phyloP scores from a whole-genome alignment of 164 flowering plant species.

The Buxus sempervirens region DNA sequence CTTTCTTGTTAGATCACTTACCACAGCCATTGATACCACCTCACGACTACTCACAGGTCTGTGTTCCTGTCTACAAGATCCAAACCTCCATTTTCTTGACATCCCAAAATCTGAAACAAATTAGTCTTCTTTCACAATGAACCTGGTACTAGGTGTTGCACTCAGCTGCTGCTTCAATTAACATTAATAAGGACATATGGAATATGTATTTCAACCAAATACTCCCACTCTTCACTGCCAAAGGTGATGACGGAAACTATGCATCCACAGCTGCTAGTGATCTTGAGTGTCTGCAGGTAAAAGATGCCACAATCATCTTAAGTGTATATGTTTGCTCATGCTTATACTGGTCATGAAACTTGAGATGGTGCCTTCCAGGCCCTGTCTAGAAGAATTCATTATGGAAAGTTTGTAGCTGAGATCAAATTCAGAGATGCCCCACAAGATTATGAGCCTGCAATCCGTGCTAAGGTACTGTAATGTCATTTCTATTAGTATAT shows the following conservation, averaged over 20 bases:
- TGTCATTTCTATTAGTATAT: background rate
- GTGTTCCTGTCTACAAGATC: background rate
- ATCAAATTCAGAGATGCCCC: slow-evolving; percentile 70
- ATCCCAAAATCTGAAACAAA: background rate
- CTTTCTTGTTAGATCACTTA: slow-evolving; percentile 72
- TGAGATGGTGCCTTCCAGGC: slow-evolving; percentile 42
- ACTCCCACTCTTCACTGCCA: slow-evolving; percentile 50
- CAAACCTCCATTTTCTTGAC: background rate
- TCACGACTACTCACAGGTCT: slow-evolving; percentile 34
- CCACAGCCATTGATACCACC: slow-evolving; percentile 44
- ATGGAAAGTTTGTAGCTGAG: slow-evolving; percentile 91
- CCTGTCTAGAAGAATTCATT: slow-evolving; percentile 84
- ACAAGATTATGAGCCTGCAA: slow-evolving; percentile 56
- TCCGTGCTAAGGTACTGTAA: slow-evolving; percentile 56
- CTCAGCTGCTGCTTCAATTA: slow-evolving; percentile 54
- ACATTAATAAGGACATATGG: slow-evolving; percentile 63
- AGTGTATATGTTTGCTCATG: background rate
- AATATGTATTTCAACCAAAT: slow-evolving; percentile 50
- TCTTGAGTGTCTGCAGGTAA: slow-evolving; percentile 76
- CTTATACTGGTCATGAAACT: background rate
- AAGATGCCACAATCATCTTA: background rate
- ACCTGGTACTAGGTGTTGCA: slow-evolving; percentile 51
- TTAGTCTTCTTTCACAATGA: background rate
- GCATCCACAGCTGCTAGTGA: slow-evolving; percentile 59
- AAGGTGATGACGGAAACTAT: slow-evolving; percentile 88